These are phyloP conservation scores for Globisporangium barbulae DNA, from an alignment of 352 stramenopile species.

Conservation along the genomic window DNA sequence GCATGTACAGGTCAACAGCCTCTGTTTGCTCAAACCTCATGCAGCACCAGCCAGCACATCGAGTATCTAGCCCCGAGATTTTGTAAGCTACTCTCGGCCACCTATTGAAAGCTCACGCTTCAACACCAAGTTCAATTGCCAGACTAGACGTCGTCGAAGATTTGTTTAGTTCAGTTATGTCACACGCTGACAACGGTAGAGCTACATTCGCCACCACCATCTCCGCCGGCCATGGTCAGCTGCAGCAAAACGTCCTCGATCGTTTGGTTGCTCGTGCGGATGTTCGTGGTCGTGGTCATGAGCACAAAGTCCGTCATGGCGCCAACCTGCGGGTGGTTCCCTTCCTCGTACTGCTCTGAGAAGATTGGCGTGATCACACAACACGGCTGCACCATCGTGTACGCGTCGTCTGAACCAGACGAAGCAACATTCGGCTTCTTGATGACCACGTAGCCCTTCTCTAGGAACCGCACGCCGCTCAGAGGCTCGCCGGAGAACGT, in stretches of 20 bases:
- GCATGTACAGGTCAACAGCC: no score
- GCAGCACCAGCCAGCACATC: no score
- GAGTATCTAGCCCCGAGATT: no score
- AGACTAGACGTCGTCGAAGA: no score
- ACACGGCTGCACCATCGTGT: constrained; percentile 21
- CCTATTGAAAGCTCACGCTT: no score
- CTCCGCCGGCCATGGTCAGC: neutral
- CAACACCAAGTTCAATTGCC: no score
- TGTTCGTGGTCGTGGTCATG: constrained; percentile 16
- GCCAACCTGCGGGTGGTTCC: constrained; percentile 8
- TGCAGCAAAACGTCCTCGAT: constrained; percentile 25
- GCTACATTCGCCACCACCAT: neutral
- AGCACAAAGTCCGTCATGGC: constrained; percentile 26
- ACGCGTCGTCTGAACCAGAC: neutral
- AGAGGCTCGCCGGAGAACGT: constrained; percentile 37
- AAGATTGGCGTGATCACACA: constrained; percentile 23
- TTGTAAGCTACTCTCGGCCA: no score
- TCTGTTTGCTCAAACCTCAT: no score
- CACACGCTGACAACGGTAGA: neutral
- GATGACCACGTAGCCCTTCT: constrained; percentile 43
- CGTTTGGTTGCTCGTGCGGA: constrained; percentile 20
- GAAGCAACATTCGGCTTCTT: constrained; percentile 13
- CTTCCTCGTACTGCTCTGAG: constrained; percentile 13
- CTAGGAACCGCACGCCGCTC: constrained; percentile 34
- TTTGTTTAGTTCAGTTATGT: neutral